Evolutionary conservation across 2,329 filamentous ascomycete genomes (phyloP).

Genomic region (Rhynchosporium graminicola): DNA sequence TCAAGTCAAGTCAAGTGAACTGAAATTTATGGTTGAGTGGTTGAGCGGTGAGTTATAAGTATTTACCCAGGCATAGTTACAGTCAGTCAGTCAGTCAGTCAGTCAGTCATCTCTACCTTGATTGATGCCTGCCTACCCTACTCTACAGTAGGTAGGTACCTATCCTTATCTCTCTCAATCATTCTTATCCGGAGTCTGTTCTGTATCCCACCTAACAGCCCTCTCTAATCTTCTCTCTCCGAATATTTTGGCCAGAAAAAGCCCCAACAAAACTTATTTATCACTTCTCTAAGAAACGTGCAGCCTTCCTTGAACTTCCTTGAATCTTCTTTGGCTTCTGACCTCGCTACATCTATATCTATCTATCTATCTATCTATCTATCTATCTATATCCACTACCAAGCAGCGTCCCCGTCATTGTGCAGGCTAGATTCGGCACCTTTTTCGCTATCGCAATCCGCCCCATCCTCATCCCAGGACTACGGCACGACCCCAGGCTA

Average conservation of each 20-base stretch:
- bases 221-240: too few relatives aligned
- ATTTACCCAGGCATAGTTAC: too few relatives aligned
- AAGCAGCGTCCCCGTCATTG: slow-evolving; percentile 8
- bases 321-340: too few relatives aligned
- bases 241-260: too few relatives aligned
- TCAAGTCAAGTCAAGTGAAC: neutral
- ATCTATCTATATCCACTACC: neutral
- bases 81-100: too few relatives aligned
- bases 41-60: slow-evolving; percentile 6
- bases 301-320: too few relatives aligned
- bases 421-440: slow-evolving; percentile 11
- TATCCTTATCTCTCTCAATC: neutral
- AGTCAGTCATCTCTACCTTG: neutral
- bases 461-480: neutral
- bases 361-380: neutral
- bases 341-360: too few relatives aligned
- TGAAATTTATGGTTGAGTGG: neutral
- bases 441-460: neutral
- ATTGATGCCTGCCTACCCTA: slow-evolving; percentile 1
- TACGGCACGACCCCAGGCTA: slow-evolving; percentile 1
- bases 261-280: too few relatives aligned
- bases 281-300: too few relatives aligned
- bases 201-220: too few relatives aligned
- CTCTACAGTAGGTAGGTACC: neutral
- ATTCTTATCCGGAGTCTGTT: neutral